Evolutionary conservation across 108 stramenopile species (phyloP), one percentile per base, ranked within the genome.

Genomic region (Fistulifera pelliculosa): DNA sequence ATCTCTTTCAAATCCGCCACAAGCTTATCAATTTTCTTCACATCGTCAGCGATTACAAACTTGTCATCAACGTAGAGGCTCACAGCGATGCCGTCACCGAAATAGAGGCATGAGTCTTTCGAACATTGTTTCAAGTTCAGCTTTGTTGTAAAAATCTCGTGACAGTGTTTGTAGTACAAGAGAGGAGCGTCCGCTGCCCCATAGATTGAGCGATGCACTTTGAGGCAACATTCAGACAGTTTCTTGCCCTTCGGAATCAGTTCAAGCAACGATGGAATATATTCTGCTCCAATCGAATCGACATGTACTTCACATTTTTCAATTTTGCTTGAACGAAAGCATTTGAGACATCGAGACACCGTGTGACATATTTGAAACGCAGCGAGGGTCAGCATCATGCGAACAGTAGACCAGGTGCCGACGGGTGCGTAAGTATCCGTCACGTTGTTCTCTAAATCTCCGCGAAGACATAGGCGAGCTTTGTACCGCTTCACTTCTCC

Each of bases 41-140:
- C 15, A 16, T 17, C 12, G 15, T 48, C 17, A 18, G n/a, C 12
- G 17, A 48, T 48, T 8, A 48, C 10, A 8, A 48, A 48, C 11
- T 13, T 41, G 49, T 77, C 80, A 39, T 74, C 70, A 0, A 81
- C 73, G 47, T 67, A 81, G 0, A 58, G 11, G 14, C 75, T 41
- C 0, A 65, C 50, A 17, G 73, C 53, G 1, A 77, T 27, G 0
- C 51, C 35, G 0, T 19, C 11, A 0, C 45, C 53, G 63, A 62
- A 48, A 18, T 69, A 70, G 19, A 81, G 56, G 23, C 76, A 81
- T 14, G 57, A 60, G 52, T 77, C 73, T 17, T 60, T 14, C 0
- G 43, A 2, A 8, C 68, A 66, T 41, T 57, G 66, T 0, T 24
- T 44, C 2, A 64, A 62, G 40, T 57, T 60, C 11, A 38, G 25